Evolutionary conservation across 495 filamentous ascomycete genomes (phyloP).

Genomic region (Apodospora peruviana): DNA sequence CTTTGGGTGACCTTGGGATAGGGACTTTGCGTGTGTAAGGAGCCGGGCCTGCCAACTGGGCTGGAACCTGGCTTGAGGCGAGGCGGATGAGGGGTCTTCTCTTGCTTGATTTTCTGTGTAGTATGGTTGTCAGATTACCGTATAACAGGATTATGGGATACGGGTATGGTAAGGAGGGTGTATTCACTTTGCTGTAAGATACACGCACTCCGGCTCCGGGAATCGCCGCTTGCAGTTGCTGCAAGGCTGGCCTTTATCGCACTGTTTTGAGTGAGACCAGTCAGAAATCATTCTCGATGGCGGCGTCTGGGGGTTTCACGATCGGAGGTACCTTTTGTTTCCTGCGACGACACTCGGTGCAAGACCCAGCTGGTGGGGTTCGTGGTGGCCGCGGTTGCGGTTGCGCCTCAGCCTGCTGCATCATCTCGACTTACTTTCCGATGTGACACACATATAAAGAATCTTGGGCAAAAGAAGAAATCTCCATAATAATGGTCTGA

Average conservation of each 20-base stretch:
- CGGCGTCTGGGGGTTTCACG: neutral
- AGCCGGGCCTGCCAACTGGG: neutral
- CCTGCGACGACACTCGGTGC: conserved; percentile 11
- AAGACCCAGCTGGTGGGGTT: conserved; percentile 9
- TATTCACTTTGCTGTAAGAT: neutral
- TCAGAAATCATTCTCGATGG: neutral
- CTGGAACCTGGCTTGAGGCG: too few relatives aligned
- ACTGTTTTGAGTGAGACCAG: conserved; percentile 1
- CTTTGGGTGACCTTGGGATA: neutral
- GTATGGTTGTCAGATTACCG: too few relatives aligned
- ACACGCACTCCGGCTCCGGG: conserved; percentile 9
- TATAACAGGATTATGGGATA: too few relatives aligned
- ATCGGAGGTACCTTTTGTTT: conserved; percentile 12
- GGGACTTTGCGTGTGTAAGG: conserved; percentile 4
- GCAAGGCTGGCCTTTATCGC: conserved; percentile 13
- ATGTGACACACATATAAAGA: neutral
- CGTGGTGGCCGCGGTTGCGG: neutral
- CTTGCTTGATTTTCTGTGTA: neutral
- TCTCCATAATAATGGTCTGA: neutral
- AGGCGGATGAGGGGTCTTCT: too few relatives aligned
- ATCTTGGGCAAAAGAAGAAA: neutral
- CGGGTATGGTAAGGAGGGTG: neutral
- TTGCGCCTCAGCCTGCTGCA: conserved; percentile 5
- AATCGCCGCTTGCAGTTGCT: conserved; percentile 11
- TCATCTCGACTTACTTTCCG: neutral